Evolutionary conservation across 2,329 filamentous ascomycete genomes (phyloP), one percentile per base, ranked within the genome.

Genomic region (Ascochyta koolunga): DNA sequence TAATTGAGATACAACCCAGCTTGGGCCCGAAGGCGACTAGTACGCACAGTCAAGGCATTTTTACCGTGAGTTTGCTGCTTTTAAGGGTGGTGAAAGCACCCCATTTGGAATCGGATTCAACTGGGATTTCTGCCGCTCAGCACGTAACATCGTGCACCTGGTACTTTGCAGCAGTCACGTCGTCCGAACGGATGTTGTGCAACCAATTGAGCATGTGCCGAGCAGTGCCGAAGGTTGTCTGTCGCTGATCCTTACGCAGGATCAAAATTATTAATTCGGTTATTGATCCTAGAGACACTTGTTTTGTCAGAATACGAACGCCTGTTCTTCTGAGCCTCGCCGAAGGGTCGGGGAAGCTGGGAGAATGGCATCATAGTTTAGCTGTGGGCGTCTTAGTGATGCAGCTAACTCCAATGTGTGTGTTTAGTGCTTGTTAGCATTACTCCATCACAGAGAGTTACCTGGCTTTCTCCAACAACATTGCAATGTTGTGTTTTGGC

Each of bases 191-290:
- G 35, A 45, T 31, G 24, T 22, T 19, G 51, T 54, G 45, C 22
- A 41, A 54, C 51, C 51, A 31, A 40, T 35, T 18, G 39, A 29
- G 16, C 40, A 54, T 45, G 29, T 54, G 29, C 51, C 40, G 40
- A 44, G 35, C 40, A 45, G 38, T 54, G 36, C 40, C 45, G 35
- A 36, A 25, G 22, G 22, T 5, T 45, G 39, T 39, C 19, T 49
- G 15, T 8, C 8, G 44, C 50, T 37, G 24, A 48, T 33, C 50
- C 9, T 18, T 24, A 16, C 21, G 5, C 15, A 25, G 7, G 25
- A 31, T 40, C 39, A 29, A 16, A 21, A 50, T 36, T 18, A 45
- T 39, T 37, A 54, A 45, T 44, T 10, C 18, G 43, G n/a, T 5
- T 21, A 15, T n/a, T 38, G 33, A 9, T n/a, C 25, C n/a, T 25